Base-by-base conservation (phyloP, 768 basidiomycete genomes). In the Termitomyces sp. region DNA sequence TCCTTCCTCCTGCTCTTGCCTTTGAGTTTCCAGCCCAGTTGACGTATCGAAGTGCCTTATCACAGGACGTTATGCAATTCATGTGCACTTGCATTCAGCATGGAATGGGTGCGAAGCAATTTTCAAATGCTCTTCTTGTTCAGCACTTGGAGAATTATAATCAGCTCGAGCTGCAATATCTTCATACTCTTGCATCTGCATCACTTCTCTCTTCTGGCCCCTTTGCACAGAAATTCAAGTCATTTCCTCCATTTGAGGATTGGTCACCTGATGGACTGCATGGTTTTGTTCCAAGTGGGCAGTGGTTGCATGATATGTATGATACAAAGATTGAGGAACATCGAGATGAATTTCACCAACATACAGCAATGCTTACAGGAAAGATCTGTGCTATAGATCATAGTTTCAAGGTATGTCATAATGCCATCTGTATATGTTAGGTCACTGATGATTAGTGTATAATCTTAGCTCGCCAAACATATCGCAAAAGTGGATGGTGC, bases 401-500 rank as follows among this genome's bases (percentile, higher is more conserved):
- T 48, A 70, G 70, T 50, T 65, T 61, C 57, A 73, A 73, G 65
- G 70, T 69, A 44, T 4, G 42, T 60, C 20, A 7, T 20, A 35
- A 36, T n/a, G n/a, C n/a, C n/a, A n/a, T n/a, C n/a, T n/a, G n/a
- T n/a, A n/a, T n/a, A n/a, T n/a, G n/a, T n/a, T n/a, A n/a, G n/a
- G n/a, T n/a, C n/a, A n/a, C n/a, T n/a, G n/a, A n/a, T n/a, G n/a
- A n/a, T n/a, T n/a, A n/a, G n/a, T n/a, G n/a, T n/a, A 15, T 4
- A 18, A 15, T 18, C 5, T 48, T 32, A 73, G 72, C 55, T 75
- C 6, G 54, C 67, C 12, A 73, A 73, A 50, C 67, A 70, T 36
- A 40, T 74, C 13, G 67, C 61, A 2, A 69, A 68, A 38, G 58
- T 73, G 0, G 64, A 70, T 58, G 71, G 70, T 33, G 67, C 63